Evolutionary conservation across 1,284 basidiomycete species (phyloP).

Genomic region (Pisolithus thermaeus): DNA sequence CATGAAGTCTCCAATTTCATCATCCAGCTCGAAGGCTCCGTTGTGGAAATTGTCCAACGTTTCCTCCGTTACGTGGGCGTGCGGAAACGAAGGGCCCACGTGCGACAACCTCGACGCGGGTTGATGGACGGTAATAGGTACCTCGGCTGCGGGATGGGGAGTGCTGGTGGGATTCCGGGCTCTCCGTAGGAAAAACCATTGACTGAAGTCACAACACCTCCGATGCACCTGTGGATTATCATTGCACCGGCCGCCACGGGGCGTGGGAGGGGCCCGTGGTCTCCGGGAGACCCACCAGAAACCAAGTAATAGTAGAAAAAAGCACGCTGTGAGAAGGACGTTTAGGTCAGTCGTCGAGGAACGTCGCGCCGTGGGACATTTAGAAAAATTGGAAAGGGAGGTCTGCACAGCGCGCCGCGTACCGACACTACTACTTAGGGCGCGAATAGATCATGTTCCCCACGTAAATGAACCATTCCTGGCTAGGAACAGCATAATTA

Average conservation of each 20-base stretch:
- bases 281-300: conserved; percentile 25
- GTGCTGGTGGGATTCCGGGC: too few relatives aligned
- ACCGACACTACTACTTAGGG: too few relatives aligned
- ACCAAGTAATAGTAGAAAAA: conserved; percentile 22
- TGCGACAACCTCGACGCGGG: conserved; percentile 16
- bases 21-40: conserved; percentile 24
- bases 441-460: too few relatives aligned
- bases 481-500: too few relatives aligned
- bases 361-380: not conserved
- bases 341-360: conserved; percentile 11
- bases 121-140: conserved; percentile 3
- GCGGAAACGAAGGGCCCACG: conserved; percentile 18
- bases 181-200: too few relatives aligned
- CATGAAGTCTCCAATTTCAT: not conserved
- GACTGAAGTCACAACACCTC: too few relatives aligned
- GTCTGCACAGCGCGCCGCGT: not conserved
- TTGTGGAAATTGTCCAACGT: conserved; percentile 18
- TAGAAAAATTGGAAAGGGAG: conserved; percentile 5
- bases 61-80: conserved; percentile 24
- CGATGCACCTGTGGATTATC: too few relatives aligned
- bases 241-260: not conserved
- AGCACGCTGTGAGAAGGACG: conserved; percentile 17
- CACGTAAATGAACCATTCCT: too few relatives aligned
- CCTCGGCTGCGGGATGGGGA: not conserved
- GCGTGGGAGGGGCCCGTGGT: not conserved